These are phyloP conservation scores for Copromyces sp. DNA, from an alignment of 495 filamentous ascomycete species.

Conservation along the genomic window DNA sequence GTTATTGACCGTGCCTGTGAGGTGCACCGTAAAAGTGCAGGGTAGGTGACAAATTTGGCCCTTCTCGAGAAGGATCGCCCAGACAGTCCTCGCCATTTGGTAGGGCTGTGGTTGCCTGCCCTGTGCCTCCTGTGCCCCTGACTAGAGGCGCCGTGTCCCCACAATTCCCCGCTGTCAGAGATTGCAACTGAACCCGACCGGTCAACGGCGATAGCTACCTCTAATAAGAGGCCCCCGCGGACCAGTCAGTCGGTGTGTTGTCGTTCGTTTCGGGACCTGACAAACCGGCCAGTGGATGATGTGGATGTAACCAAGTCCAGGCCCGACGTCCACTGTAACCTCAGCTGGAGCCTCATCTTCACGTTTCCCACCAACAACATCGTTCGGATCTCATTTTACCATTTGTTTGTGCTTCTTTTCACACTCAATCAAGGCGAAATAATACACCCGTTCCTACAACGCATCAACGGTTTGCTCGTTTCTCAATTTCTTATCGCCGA, in stretches of 20 bases:
- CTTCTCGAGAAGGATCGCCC: not conserved
- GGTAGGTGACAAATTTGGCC: not conserved
- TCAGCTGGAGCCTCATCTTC: not conserved
- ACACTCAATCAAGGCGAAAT: not conserved
- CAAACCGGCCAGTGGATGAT: not conserved
- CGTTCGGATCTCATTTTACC: not conserved
- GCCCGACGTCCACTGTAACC: not conserved
- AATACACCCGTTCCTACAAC: not conserved
- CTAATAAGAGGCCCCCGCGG: not conserved
- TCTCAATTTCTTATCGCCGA: not conserved
- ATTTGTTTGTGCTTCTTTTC: not conserved
- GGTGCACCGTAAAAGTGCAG: not conserved
- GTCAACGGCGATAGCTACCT: not conserved
- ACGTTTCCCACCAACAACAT: not conserved
- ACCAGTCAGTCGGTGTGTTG: not conserved
- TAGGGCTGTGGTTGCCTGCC: not conserved
- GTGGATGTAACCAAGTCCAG: not conserved
- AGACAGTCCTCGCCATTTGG: not conserved
- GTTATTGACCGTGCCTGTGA: not conserved
- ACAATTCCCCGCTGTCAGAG: not conserved
- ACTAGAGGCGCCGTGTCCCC: not conserved
- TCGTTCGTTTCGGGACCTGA: not conserved
- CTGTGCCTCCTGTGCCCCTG: not conserved
- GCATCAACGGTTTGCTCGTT: not conserved
- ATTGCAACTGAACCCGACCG: not conserved